These are phyloP conservation scores for Gossypium sturtianum DNA, from an alignment of 345 rosid species.

Conservation along the genomic window DNA sequence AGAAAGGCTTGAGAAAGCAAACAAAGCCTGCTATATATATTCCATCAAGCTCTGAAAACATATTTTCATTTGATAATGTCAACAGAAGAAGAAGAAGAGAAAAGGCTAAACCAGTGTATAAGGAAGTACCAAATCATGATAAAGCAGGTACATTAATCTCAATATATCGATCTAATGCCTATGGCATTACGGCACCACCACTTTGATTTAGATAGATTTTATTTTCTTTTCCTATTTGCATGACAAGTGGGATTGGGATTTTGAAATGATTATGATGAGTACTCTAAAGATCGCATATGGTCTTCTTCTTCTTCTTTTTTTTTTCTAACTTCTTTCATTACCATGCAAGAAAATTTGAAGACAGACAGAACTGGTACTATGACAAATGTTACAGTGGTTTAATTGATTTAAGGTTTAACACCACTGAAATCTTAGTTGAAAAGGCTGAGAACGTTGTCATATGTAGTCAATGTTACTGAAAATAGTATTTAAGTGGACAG, in stretches of 20 bases:
- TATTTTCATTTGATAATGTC: slow-evolving; percentile 1
- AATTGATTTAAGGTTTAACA: not conserved
- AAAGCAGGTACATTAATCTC: slow-evolving; percentile 27
- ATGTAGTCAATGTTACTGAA: not conserved
- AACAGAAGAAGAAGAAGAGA: slow-evolving; percentile 27
- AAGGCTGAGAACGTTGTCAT: not conserved
- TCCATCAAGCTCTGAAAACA: no score
- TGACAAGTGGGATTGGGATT: not conserved
- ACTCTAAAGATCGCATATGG: not conserved
- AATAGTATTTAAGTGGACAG: no score
- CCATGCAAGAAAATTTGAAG: not conserved
- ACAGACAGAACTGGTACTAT: not conserved
- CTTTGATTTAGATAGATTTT: no score
- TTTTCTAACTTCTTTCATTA: not conserved
- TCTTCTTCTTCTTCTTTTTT: not conserved
- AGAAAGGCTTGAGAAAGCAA: no score
- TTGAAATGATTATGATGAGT: not conserved
- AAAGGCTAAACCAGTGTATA: slow-evolving; percentile 25
- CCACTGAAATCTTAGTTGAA: not conserved
- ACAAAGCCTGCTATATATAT: no score
- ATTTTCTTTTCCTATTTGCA: not conserved
- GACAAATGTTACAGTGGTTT: not conserved
- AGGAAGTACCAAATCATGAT: slow-evolving; percentile 29
- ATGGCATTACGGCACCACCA: not conserved
- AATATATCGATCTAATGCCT: not conserved